These are phyloP conservation scores for Manihot esculenta DNA, from an alignment of 441 rosid species.

Conservation along the genomic window DNA sequence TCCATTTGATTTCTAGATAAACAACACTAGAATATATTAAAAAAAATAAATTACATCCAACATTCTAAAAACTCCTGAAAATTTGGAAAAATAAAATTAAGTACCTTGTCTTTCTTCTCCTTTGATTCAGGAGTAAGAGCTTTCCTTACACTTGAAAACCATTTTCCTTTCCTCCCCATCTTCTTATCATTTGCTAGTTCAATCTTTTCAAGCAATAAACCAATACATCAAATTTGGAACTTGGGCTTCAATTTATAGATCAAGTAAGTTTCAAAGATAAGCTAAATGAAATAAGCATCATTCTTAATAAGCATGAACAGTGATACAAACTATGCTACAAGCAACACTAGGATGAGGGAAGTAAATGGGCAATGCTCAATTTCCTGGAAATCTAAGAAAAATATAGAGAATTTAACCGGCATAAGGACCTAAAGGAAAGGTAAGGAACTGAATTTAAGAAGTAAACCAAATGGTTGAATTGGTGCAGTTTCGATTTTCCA, in stretches of 20 bases:
- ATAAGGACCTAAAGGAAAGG: neutral
- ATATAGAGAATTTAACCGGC: neutral
- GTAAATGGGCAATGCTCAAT: neutral
- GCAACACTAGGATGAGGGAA: neutral
- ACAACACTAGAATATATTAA: neutral
- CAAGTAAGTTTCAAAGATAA: too few species aligned
- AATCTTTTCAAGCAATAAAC: conserved; percentile 25
- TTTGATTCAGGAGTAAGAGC: conserved; percentile 80
- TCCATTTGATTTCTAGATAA: conserved; percentile 45
- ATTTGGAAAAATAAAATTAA: neutral
- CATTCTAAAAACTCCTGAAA: neutral
- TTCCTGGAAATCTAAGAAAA: neutral
- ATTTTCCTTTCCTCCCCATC: conserved; percentile 94
- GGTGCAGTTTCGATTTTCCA: neutral
- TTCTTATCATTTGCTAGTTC: conserved; percentile 38
- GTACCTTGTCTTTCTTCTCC: conserved; percentile 61
- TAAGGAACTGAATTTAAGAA: neutral
- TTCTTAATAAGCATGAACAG: too few species aligned
- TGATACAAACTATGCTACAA: too few species aligned
- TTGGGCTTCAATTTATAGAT: conserved; percentile 3
- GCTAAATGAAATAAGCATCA: too few species aligned
- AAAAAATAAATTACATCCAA: neutral
- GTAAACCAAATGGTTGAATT: neutral
- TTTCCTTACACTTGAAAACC: conserved; percentile 86
- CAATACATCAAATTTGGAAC: conserved; percentile 11